Evolutionary conservation across 2,329 filamentous ascomycete species (phyloP).

Genomic region (Colletotrichum camelliae): DNA sequence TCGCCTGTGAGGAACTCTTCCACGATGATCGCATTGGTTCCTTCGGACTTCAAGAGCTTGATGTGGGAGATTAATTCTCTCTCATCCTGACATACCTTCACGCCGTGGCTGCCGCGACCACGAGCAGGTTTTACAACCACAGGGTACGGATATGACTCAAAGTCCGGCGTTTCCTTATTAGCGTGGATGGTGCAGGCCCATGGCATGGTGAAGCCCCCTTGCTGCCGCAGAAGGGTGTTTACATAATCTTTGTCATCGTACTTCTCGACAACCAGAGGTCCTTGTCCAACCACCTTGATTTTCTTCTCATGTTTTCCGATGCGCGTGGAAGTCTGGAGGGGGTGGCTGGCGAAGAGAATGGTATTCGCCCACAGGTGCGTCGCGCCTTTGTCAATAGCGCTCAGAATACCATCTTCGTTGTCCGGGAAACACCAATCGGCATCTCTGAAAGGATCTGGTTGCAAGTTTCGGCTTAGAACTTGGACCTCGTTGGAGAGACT

Average conservation of each 20-base stretch:
- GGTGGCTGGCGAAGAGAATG: background rate
- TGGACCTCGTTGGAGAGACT: background rate
- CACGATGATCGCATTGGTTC: background rate
- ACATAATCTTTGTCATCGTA: background rate
- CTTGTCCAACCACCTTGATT: background rate
- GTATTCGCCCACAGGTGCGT: background rate
- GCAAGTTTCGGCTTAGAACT: no score
- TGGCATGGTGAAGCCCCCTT: background rate
- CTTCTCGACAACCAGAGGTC: background rate
- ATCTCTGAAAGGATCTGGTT: background rate
- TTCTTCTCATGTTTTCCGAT: background rate
- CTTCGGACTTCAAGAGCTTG: background rate
- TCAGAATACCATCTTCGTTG: background rate
- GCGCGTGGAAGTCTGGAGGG: background rate
- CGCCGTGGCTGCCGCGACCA: background rate
- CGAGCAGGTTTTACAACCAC: background rate
- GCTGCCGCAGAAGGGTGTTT: background rate
- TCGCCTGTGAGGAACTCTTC: background rate
- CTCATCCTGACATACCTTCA: background rate
- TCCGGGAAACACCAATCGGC: background rate
- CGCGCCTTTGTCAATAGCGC: background rate
- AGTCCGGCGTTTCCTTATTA: background rate
- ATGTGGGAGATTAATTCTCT: background rate
- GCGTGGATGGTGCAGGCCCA: background rate
- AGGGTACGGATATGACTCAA: background rate